These are phyloP conservation scores for Nepenthes mirabilis DNA, from an alignment of 148 eudicot species.

Conservation along the genomic window DNA sequence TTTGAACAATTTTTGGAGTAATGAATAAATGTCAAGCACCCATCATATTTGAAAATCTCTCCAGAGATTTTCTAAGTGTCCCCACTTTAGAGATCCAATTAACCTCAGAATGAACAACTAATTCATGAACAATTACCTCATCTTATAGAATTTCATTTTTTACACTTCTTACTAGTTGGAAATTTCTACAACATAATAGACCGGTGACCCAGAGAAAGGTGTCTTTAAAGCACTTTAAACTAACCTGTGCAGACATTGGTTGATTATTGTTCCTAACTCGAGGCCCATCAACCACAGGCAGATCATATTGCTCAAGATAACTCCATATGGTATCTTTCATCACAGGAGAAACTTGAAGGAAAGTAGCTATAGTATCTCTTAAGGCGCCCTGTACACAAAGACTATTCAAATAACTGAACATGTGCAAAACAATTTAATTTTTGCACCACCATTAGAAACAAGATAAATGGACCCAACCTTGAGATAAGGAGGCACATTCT, in stretches of 20 bases:
- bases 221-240: not conserved
- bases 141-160: too few species aligned
- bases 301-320: constrained; percentile 92
- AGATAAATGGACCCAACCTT: constrained; percentile 36
- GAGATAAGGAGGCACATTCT: constrained; percentile 92
- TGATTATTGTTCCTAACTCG: constrained; percentile 39
- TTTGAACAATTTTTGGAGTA: too few species aligned
- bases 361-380: constrained; percentile 65
- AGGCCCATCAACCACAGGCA: constrained; percentile 88
- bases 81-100: too few species aligned
- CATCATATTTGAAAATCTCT: too few species aligned
- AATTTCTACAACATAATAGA: too few species aligned
- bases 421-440: not conserved
- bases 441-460: not conserved
- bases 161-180: too few species aligned
- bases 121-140: too few species aligned
- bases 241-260: constrained; percentile 52
- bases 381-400: constrained; percentile 58
- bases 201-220: too few species aligned
- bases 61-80: too few species aligned
- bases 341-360: constrained; percentile 60
- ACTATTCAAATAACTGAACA: constrained; percentile 6
- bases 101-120: too few species aligned
- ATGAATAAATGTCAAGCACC: too few species aligned
- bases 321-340: constrained; percentile 84